A percentile compares a stretch with the other conserved stretches of the same genome.
Evolutionary conservation across 805 yeast genomes (phyloP).

Genomic region (Metschnikowia bowlesiae): DNA sequence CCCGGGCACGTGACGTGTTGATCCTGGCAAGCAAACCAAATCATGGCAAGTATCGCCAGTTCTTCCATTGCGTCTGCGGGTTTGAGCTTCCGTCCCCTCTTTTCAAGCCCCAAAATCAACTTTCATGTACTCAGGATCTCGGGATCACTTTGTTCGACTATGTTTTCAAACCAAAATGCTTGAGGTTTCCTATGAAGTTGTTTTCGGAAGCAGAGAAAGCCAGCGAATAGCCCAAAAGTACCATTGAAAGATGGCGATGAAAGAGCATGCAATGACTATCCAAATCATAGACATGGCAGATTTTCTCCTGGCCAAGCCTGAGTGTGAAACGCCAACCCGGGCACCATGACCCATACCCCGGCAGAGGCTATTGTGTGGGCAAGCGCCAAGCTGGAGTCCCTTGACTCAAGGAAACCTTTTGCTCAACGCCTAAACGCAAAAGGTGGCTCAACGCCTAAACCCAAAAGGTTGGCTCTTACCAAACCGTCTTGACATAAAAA

Average conservation of each 20-base stretch:
- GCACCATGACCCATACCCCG: constrained; percentile 85
- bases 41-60: no score
- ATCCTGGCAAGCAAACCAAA: no score
- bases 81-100: no score
- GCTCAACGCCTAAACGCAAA: no score
- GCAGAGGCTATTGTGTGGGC: constrained; percentile 59
- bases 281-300: constrained; percentile 85
- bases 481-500: no score
- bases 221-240: constrained; percentile 93
- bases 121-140: constrained; percentile 54
- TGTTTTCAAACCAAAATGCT: constrained; percentile 77
- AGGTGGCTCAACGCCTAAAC: no score
- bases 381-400: constrained; percentile 14
- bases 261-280: constrained; percentile 68
- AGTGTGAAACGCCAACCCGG: constrained; percentile 88
- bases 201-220: constrained; percentile 83
- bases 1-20: no score
- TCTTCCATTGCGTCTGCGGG: no score
- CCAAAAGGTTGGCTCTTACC: no score
- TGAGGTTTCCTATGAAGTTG: constrained; percentile 82
- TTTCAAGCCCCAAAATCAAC: no score
- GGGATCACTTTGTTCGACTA: constrained; percentile 45
- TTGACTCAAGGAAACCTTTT: no score
- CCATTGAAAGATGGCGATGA: constrained; percentile 84
- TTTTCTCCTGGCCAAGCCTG: constrained; percentile 87